These are phyloP conservation scores for Mychonastes homosphaera DNA, from an alignment of 139 green algal genomes.

Conservation along the genomic window DNA sequence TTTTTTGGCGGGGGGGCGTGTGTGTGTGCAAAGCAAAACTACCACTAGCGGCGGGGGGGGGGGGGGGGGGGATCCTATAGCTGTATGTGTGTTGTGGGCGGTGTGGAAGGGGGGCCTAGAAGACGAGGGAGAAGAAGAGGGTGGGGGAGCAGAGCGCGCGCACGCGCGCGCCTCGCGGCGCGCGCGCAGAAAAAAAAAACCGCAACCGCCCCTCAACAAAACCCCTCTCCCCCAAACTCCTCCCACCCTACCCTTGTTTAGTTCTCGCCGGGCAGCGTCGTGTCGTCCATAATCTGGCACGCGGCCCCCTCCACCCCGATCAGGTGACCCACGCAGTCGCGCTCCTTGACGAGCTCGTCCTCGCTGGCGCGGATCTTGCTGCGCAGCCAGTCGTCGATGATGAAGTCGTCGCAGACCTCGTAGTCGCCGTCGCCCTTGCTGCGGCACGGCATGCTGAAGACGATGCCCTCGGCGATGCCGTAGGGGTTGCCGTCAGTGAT, in stretches of 20 bases:
- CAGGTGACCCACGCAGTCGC: conserved; percentile 71
- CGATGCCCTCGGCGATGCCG: conserved; percentile 70
- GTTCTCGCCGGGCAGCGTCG: conserved; percentile 70
- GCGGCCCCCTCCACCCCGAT: conserved; percentile 45
- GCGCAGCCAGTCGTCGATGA: conserved; percentile 76
- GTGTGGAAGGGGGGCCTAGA: too few species aligned
- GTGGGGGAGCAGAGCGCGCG: too few species aligned
- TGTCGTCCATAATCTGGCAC: conserved; percentile 64
- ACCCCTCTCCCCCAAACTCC: neutral
- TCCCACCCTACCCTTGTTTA: conserved; percentile 18
- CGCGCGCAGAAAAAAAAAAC: neutral
- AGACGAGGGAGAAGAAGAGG: too few species aligned
- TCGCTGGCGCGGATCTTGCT: conserved; percentile 52
- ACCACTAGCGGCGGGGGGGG: too few species aligned
- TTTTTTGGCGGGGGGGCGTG: too few species aligned
- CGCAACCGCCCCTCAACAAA: neutral
- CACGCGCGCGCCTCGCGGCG: too few species aligned
- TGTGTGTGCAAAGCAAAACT: too few species aligned
- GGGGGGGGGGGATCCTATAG: too few species aligned
- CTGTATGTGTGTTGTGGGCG: too few species aligned
- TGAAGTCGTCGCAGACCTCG: conserved; percentile 67
- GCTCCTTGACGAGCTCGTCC: conserved; percentile 79
- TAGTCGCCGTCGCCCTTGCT: conserved; percentile 77
- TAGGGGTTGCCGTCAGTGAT: conserved; percentile 84
- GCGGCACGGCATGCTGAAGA: conserved; percentile 79